Evolutionary conservation across 2,329 filamentous ascomycete species (phyloP).

Genomic region (Colletotrichum sp.): DNA sequence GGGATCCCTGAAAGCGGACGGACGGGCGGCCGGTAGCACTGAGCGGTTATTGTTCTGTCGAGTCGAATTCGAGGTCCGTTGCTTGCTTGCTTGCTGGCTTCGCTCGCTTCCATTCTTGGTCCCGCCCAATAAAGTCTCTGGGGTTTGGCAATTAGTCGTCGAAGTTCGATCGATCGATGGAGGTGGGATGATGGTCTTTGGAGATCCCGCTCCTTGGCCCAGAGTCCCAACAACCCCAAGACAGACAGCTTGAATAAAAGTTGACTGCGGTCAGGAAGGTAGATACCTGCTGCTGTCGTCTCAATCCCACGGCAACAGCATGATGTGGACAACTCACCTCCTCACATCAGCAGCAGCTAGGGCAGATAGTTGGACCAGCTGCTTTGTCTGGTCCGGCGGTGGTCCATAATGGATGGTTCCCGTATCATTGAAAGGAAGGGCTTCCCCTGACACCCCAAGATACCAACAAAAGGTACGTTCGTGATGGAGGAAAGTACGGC

Average conservation of each 20-base stretch:
- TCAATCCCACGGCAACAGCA: background rate
- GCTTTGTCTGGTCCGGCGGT: background rate
- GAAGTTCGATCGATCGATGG: conserved; percentile 16
- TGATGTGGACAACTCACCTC: conserved; percentile 1
- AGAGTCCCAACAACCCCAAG: background rate
- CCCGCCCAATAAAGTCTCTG: background rate
- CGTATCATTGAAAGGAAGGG: conserved; percentile 4
- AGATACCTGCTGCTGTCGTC: background rate
- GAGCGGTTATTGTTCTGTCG: background rate
- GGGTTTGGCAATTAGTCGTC: background rate
- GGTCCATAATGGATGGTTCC: background rate
- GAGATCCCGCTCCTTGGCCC: background rate
- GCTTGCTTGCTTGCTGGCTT: background rate
- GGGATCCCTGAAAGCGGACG: conserved; percentile 11
- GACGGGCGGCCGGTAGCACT: background rate
- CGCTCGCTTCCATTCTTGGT: background rate
- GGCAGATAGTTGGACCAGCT: background rate
- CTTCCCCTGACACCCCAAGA: conserved; percentile 1
- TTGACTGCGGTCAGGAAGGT: background rate
- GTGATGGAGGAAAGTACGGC: background rate
- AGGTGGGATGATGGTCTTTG: background rate
- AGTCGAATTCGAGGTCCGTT: background rate
- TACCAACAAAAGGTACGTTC: background rate
- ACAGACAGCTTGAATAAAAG: background rate
- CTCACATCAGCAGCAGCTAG: background rate